phyloP scores from a whole-genome alignment of 257 asterid species.

The Datura wrightii region DNA sequence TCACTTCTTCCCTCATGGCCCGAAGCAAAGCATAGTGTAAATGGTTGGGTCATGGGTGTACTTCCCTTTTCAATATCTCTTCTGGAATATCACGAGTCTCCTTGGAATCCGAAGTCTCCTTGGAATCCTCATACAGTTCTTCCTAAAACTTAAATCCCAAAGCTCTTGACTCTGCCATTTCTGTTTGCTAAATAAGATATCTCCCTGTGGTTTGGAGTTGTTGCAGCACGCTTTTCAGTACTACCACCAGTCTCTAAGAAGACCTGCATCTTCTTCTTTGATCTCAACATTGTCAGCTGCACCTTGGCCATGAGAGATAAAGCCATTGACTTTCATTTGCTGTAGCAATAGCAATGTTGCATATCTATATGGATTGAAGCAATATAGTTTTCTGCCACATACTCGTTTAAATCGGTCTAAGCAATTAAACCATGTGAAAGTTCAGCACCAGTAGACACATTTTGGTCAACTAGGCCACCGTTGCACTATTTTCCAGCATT shows the following conservation, averaged over 20 bases:
- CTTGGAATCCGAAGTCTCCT: neutral
- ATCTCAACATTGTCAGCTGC: neutral
- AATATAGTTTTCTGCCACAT: neutral
- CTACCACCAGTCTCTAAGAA: neutral
- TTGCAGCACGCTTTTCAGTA: neutral
- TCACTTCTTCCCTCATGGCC: neutral
- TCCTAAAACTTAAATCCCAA: neutral
- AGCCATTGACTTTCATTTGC: neutral
- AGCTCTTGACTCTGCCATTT: neutral
- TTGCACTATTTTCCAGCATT: neutral
- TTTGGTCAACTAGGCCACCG: neutral
- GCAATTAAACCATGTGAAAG: neutral
- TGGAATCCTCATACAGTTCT: neutral
- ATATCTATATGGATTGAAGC: conserved; percentile 17
- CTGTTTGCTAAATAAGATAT: neutral
- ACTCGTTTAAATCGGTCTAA: neutral
- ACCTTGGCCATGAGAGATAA: neutral
- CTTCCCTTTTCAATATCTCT: neutral
- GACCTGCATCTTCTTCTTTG: neutral
- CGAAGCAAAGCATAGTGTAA: neutral
- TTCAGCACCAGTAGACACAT: neutral
- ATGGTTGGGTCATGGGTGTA: neutral
- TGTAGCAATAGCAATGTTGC: neutral
- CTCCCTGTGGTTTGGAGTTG: neutral
- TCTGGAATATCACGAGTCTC: neutral